phyloP scores from a whole-genome alignment of 805 yeast species.

The Saturnispora saitoi region DNA sequence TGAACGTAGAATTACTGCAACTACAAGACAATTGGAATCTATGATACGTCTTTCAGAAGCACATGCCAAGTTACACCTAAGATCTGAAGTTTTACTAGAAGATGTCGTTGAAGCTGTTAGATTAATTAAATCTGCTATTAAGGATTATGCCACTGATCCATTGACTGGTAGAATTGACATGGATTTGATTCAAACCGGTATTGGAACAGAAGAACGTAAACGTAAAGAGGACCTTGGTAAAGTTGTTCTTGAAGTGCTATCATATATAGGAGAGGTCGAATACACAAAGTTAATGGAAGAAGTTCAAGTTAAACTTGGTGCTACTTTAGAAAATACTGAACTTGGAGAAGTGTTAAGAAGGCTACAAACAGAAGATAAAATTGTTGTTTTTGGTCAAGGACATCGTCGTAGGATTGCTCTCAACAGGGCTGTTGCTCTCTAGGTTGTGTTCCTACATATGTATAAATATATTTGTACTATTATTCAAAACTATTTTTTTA shows the following conservation, averaged over 20 bases:
- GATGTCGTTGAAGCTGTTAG: slow-evolving; percentile 95
- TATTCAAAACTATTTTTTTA: background rate
- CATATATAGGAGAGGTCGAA: slow-evolving; percentile 35
- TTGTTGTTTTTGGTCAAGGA: slow-evolving; percentile 65
- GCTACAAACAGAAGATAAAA: slow-evolving; percentile 61
- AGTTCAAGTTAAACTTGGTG: slow-evolving; percentile 58
- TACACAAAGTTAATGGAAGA: slow-evolving; percentile 51
- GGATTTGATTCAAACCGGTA: slow-evolving; percentile 96
- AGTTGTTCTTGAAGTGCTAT: slow-evolving; percentile 47
- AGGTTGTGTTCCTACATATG: background rate
- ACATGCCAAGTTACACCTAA: slow-evolving; percentile 91
- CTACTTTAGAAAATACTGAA: slow-evolving; percentile 62
- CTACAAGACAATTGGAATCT: slow-evolving; percentile 93
- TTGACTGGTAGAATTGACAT: slow-evolving; percentile 93
- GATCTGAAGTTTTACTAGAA: slow-evolving; percentile 55
- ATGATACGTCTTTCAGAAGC: slow-evolving; percentile 95
- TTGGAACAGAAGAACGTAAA: slow-evolving; percentile 77
- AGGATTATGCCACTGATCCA: slow-evolving; percentile 98
- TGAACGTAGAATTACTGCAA: slow-evolving; percentile 92
- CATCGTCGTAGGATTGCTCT: slow-evolving; percentile 50
- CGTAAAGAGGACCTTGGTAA: slow-evolving; percentile 63
- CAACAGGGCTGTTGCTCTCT: slow-evolving; percentile 13
- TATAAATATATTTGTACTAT: background rate
- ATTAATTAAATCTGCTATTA: slow-evolving; percentile 84
- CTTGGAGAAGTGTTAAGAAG: slow-evolving; percentile 59